A percentile compares a stretch with the other conserved stretches of the same genome.
phyloP scores from a whole-genome alignment of 1,139 yeast genomes.

The Magnusiomyces fungicola region DNA sequence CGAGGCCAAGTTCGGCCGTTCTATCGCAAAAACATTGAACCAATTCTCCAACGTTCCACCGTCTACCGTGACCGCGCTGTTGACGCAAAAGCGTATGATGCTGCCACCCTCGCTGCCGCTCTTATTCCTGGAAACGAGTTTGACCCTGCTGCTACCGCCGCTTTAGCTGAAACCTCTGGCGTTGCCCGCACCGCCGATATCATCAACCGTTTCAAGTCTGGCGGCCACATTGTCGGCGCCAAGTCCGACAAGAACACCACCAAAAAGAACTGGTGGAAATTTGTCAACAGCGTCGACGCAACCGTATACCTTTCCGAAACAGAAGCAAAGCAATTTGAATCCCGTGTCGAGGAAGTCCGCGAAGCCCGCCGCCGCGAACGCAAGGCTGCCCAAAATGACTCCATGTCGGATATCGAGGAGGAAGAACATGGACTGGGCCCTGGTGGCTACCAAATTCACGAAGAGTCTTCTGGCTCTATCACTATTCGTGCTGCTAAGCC shows the following conservation, averaged over 20 bases:
- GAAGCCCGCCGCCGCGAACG: not conserved
- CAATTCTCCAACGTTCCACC: conserved; percentile 7
- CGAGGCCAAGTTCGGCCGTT: not conserved
- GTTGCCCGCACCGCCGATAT: not conserved
- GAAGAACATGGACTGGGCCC: not conserved
- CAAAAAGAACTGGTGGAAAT: conserved; percentile 3
- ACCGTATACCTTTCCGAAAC: not conserved
- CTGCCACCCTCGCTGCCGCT: too few species aligned
- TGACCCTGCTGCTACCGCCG: not conserved
- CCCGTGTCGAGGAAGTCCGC: conserved; percentile 2
- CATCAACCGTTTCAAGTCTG: not conserved
- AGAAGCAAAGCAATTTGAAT: not conserved
- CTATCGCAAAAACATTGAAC: conserved; percentile 6
- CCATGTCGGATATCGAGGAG: conserved; percentile 2
- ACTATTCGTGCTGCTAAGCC: not conserved
- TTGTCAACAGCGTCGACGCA: conserved; percentile 3
- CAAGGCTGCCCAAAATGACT: not conserved
- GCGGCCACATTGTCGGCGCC: conserved; percentile 1
- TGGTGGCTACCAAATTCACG: not conserved
- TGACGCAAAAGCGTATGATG: conserved; percentile 12
- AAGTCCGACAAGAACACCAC: not conserved
- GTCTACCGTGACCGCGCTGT: conserved; percentile 18
- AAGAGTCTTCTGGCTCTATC: not conserved
- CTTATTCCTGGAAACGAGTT: too few species aligned
- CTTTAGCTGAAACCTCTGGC: not conserved